Evolutionary conservation across 2,329 filamentous ascomycete genomes (phyloP), one percentile per base, ranked within the genome.

Genomic region (Scedosporium dehoogii): DNA sequence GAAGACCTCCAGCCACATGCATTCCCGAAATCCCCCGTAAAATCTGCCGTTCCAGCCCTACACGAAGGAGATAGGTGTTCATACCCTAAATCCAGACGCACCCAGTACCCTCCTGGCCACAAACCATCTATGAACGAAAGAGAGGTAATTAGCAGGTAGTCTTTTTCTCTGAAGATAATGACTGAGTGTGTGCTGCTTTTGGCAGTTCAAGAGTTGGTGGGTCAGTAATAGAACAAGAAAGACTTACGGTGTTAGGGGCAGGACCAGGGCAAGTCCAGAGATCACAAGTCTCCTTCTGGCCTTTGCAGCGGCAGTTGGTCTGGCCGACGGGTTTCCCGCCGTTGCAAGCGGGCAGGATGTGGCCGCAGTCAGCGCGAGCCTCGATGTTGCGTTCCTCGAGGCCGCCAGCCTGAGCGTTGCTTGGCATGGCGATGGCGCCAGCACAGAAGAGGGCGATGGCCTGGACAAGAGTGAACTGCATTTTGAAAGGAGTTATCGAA

Each of bases 271-370:
- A 67, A 2, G 62, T 38, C 65, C 63, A 67, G 56, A 67, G 57
- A 60, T 67, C 66, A 53, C 65, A 67, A 2, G 61, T 65, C 58
- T 59, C 61, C 33, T 60, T 59, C 64, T 68, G 67, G 33, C 67
- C 67, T 2, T 7, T n/a, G 67, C 67, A 68, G 55, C 67, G 66
- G 64, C 66, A 68, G 64, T 66, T 65, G 46, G 67, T 68, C 63
- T 68, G 67, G 9, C 65, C 66, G 18, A 58, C 56, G 63, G 68
- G 62, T 9, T 21, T 6, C 38, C 66, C 67, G 62, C 65, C 65
- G 62, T 59, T 62, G 67, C 67, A 67, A 58, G 67, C 67, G 12
- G 67, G 66, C 0, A 66, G 59, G 38, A 66, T 66, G 16, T 55
- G 27, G n/a, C 44, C 18, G 63, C 67, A 68, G 58, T 66, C 56